Conservation (phyloP, 1,284 basidiomycete species). For the Melanopsichium pennsylvanicum region DNA sequence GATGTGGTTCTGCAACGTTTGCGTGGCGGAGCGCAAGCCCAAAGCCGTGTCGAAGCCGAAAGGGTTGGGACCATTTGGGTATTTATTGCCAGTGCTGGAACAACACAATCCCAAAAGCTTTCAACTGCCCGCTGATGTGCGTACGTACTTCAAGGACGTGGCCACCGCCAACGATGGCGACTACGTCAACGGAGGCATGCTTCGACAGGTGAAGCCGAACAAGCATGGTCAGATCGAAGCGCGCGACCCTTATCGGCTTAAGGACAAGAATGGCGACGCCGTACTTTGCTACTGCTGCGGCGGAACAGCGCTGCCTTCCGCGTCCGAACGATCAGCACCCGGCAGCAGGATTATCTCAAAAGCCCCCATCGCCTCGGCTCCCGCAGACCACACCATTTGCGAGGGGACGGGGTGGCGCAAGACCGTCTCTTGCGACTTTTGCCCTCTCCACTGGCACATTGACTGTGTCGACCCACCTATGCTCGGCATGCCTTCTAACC, state of each 20-base stretch:
- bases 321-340: conserved; percentile 43
- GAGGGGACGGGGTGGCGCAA: conserved; percentile 65
- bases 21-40: conserved; percentile 67
- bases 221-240: conserved; percentile 88
- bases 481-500: conserved; percentile 81
- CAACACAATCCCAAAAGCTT: conserved; percentile 79
- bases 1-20: conserved; percentile 90
- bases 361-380: conserved; percentile 4
- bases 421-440: conserved; percentile 95
- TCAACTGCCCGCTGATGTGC: conserved; percentile 86
- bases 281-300: conserved; percentile 90
- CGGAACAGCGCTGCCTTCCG: conserved; percentile 73
- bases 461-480: conserved; percentile 94
- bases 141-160: conserved; percentile 81
- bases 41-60: conserved; percentile 36
- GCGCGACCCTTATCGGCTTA: conserved; percentile 85
- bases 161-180: conserved; percentile 63
- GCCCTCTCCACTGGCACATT: conserved; percentile 92
- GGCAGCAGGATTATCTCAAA: no score
- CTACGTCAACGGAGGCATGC: conserved; percentile 74
- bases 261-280: conserved; percentile 81
- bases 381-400: conserved; percentile 27
- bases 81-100: conserved; percentile 75
- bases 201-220: conserved; percentile 66
- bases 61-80: conserved; percentile 65